Conservation (phyloP, 106 monocot genomes). For the Dioscorea zingiberensis region DNA sequence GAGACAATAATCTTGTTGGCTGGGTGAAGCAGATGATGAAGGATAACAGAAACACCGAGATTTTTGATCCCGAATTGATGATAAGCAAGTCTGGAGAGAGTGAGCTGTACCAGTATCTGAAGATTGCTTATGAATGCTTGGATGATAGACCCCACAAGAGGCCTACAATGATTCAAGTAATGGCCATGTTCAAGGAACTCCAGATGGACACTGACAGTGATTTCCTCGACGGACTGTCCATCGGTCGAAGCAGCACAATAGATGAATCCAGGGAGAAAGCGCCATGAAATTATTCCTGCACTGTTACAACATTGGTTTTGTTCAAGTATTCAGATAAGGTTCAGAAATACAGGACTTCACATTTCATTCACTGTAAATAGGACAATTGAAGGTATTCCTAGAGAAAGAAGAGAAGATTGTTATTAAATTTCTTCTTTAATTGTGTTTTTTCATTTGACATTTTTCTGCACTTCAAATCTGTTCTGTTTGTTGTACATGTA, state of each 20-base stretch:
- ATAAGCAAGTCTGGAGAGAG: conserved; percentile 15
- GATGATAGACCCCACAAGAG: conserved; percentile 58
- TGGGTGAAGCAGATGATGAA: conserved; percentile 76
- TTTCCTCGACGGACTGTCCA: conserved; percentile 48
- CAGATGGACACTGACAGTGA: conserved; percentile 52
- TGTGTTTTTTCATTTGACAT: no score
- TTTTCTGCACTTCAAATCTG: no score
- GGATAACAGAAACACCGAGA: conserved; percentile 43
- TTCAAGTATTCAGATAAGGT: no score
- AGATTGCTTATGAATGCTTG: conserved; percentile 64
- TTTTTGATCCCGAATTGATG: conserved; percentile 51
- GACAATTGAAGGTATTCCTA: no score
- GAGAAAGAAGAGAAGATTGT: no score
- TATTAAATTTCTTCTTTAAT: no score
- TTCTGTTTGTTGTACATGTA: no score
- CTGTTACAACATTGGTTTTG: no score
- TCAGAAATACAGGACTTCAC: no score
- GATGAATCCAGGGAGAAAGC: conserved; percentile 52
- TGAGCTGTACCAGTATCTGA: conserved; percentile 54
- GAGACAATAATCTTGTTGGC: conserved; percentile 80
- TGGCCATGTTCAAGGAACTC: conserved; percentile 74
- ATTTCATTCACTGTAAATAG: no score
- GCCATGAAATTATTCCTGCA: no score
- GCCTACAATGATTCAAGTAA: conserved; percentile 82
- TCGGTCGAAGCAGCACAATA: conserved; percentile 18